phyloP scores from a whole-genome alignment of 202 grass and related monocot species.

The Schoenoplectus tabernaemontani region DNA sequence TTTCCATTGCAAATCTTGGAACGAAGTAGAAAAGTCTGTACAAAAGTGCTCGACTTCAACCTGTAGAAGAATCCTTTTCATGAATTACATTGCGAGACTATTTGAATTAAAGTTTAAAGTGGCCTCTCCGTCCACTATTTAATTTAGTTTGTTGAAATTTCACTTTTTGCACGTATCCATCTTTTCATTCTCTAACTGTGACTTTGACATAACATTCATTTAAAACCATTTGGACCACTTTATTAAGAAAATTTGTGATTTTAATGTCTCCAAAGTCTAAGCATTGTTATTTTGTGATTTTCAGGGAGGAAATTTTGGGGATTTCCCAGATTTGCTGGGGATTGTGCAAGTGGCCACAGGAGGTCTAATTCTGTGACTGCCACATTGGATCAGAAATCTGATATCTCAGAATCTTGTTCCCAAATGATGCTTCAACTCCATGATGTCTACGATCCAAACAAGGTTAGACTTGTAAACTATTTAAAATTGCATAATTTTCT shows the following conservation, averaged over 20 bases:
- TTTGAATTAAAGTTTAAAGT: constrained; percentile 27
- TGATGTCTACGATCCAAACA: constrained; percentile 57
- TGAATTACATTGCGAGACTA: background rate
- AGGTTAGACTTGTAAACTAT: constrained; percentile 39
- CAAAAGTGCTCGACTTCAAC: constrained; percentile 10
- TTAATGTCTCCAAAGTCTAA: background rate
- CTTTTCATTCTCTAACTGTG: constrained; percentile 5
- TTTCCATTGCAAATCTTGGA: background rate
- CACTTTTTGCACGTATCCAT: constrained; percentile 12
- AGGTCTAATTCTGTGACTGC: constrained; percentile 30
- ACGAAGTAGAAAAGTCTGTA: constrained; percentile 6
- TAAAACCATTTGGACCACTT: background rate
- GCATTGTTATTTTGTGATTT: constrained; percentile 1
- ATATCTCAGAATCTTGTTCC: constrained; percentile 74
- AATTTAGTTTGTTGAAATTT: constrained; percentile 6
- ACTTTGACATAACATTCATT: background rate
- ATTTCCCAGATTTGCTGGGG: constrained; percentile 79
- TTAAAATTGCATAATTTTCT: background rate
- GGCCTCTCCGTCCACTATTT: background rate
- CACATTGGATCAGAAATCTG: constrained; percentile 70
- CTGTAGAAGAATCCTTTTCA: background rate
- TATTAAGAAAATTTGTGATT: constrained; percentile 3
- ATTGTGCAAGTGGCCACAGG: constrained; percentile 89
- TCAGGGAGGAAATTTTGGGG: constrained; percentile 92
- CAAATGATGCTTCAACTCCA: constrained; percentile 78